These are phyloP conservation scores for Achaetomium macrosporum DNA, from an alignment of 2,329 filamentous ascomycete species.

Conservation along the genomic window DNA sequence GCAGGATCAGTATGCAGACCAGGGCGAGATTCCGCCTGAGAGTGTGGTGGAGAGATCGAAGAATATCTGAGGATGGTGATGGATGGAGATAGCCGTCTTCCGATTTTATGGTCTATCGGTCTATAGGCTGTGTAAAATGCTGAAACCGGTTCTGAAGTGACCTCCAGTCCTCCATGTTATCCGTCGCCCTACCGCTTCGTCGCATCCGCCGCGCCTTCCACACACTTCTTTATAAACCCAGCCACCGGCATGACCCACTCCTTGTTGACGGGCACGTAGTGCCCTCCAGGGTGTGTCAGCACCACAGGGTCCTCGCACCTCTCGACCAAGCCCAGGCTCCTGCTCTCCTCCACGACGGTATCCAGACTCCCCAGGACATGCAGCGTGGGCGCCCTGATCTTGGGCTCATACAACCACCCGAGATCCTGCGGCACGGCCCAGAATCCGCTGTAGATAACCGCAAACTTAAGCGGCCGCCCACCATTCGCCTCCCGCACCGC, in stretches of 20 bases:
- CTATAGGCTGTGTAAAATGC: not conserved
- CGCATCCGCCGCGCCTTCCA: conserved; percentile 6
- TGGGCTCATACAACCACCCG: conserved; percentile 65
- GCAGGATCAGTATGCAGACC: conserved; percentile 38
- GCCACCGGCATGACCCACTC: conserved; percentile 71
- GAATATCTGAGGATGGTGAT: not conserved
- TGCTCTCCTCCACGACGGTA: conserved; percentile 75
- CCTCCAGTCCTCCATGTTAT: not conserved
- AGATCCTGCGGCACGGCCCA: conserved; percentile 57
- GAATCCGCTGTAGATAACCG: conserved; percentile 73
- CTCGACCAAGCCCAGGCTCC: conserved; percentile 63
- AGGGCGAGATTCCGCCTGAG: conserved; percentile 36
- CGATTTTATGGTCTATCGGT: conserved; percentile 1
- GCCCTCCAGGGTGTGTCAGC: conserved; percentile 76
- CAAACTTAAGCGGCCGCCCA: conserved; percentile 55
- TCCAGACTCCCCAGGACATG: conserved; percentile 82
- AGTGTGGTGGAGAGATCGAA: conserved; percentile 34
- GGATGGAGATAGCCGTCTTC: not conserved
- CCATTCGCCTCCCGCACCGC: conserved; percentile 45
- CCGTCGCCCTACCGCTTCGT: not conserved
- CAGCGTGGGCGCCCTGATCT: conserved; percentile 68
- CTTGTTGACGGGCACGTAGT: conserved; percentile 79
- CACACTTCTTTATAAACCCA: conserved; percentile 29
- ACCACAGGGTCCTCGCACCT: conserved; percentile 51
- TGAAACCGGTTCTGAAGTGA: too few species aligned